phyloP scores from a whole-genome alignment of 2,329 filamentous ascomycete species.

The Cercospora berteroae region DNA sequence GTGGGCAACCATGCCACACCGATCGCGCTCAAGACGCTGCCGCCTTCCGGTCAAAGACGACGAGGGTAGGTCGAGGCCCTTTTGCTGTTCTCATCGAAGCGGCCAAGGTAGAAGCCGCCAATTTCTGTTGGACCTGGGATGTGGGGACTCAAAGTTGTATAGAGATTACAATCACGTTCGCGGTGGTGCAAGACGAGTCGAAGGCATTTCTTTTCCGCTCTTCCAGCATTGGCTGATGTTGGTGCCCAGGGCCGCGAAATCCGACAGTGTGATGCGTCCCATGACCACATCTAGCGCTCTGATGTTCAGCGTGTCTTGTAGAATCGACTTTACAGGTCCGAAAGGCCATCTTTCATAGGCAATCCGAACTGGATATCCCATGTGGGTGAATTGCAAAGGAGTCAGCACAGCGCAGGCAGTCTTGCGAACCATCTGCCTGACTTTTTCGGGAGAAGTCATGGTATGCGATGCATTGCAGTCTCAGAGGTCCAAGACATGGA shows the following conservation, averaged over 20 bases:
- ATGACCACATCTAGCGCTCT: background rate
- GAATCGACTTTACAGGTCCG: background rate
- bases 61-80: background rate
- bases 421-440: no score
- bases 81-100: background rate
- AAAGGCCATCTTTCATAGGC: background rate
- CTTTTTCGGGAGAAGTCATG: background rate
- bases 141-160: background rate
- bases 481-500: background rate
- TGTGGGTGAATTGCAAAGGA: background rate
- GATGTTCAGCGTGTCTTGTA: background rate
- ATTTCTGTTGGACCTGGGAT: background rate
- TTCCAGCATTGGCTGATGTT: background rate
- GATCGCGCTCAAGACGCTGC: constrained; percentile 21
- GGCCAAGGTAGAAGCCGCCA: background rate
- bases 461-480: background rate
- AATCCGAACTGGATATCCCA: background rate
- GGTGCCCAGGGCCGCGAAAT: no score
- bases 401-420: background rate
- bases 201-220: background rate
- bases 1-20: constrained; percentile 15
- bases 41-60: background rate
- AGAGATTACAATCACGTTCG: background rate
- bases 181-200: background rate
- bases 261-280: background rate